phyloP scores from a whole-genome alignment of 139 green algal genomes.

The Pleodorina starrii region DNA sequence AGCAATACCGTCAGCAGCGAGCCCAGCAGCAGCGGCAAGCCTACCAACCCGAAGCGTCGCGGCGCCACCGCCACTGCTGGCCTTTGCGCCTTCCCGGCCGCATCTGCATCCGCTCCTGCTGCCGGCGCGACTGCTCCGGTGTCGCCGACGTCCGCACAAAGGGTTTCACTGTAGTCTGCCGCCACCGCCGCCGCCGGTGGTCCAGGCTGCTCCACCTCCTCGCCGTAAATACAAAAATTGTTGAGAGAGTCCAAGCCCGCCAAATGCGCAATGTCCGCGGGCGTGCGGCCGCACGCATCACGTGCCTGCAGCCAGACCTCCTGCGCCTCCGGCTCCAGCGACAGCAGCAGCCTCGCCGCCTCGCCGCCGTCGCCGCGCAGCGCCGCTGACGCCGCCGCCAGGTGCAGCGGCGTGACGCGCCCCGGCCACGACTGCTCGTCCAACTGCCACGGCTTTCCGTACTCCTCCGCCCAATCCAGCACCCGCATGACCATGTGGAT shows the following conservation, averaged over 20 bases:
- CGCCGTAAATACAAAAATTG: neutral
- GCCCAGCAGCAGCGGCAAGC: neutral
- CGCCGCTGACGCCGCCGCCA: neutral
- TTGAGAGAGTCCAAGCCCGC: neutral
- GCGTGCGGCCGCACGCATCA: neutral
- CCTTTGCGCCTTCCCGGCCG: too few relatives aligned
- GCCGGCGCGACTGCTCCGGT: too few relatives aligned
- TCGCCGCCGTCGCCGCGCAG: neutral
- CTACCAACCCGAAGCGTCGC: neutral
- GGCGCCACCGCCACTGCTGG: too few relatives aligned
- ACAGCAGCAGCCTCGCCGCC: constrained; percentile 12
- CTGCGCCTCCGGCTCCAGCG: neutral
- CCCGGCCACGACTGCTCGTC: neutral
- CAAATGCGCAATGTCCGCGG: neutral
- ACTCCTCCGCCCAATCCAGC: constrained; percentile 33
- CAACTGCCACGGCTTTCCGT: neutral
- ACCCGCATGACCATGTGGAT: neutral
- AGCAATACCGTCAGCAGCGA: neutral
- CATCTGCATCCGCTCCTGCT: too few relatives aligned
- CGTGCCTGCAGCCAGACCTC: neutral
- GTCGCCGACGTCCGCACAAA: too few relatives aligned
- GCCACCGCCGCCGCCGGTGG: too few relatives aligned
- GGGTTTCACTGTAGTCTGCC: too few relatives aligned
- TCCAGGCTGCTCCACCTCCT: constrained; percentile 6
- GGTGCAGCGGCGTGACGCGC: constrained; percentile 12